These are phyloP conservation scores for Metarhizium humberi DNA, from an alignment of 2,329 filamentous ascomycete genomes.

Conservation along the genomic window DNA sequence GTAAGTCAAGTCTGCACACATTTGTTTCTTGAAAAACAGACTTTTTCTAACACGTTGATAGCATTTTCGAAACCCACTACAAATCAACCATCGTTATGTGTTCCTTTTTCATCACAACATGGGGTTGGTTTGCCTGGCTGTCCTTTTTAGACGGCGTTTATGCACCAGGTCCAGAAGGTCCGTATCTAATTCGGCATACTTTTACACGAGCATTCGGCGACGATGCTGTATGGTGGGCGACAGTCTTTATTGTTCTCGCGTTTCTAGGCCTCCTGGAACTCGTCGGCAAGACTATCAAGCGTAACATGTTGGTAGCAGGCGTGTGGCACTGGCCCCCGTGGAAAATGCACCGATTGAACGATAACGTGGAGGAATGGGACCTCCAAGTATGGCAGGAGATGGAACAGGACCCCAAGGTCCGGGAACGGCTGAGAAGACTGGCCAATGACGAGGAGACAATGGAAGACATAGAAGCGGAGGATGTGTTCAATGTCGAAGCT, in stretches of 20 bases:
- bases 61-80: constrained; percentile 68
- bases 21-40: background rate
- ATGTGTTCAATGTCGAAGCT: constrained; percentile 5
- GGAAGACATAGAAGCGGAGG: constrained; percentile 13
- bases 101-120: constrained; percentile 47
- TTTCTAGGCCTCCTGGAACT: constrained; percentile 57
- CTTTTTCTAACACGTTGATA: constrained; percentile 15
- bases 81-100: constrained; percentile 56
- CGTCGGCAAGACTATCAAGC: constrained; percentile 40
- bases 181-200: constrained; percentile 60
- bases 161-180: constrained; percentile 31
- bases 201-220: constrained; percentile 59
- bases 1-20: constrained; percentile 30
- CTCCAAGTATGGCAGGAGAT: constrained; percentile 50
- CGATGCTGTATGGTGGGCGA: constrained; percentile 66
- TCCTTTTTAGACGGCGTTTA: constrained; percentile 60
- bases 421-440: constrained; percentile 31
- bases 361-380: constrained; percentile 40
- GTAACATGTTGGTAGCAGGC: constrained; percentile 34
- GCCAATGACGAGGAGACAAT: constrained; percentile 23
- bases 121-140: constrained; percentile 68
- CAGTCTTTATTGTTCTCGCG: constrained; percentile 53
- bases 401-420: constrained; percentile 39
- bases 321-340: constrained; percentile 39
- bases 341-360: constrained; percentile 22